Evolutionary conservation across 495 filamentous ascomycete species (phyloP), one percentile per base, ranked within the genome.

Genomic region (Penicillium silybi): DNA sequence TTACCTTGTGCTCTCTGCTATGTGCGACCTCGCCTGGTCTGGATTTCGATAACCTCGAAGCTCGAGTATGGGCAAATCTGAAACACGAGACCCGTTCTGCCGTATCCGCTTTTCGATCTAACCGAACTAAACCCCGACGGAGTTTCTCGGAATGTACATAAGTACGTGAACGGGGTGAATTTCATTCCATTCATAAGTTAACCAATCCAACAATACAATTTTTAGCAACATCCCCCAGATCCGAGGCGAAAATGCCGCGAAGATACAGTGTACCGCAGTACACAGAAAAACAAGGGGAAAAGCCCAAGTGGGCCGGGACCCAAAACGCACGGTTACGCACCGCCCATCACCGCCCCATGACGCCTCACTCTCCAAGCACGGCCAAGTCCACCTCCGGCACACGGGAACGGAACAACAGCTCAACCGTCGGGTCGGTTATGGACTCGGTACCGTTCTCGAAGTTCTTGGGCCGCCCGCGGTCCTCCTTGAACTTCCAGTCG

Each of bases 401-500:
- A 8, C 66, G 44, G 6, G 60, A 59, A 39, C 61, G 58, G 45
- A 66, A 66, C 40, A 71, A 41, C 41, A 73, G 23, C 50, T 63
- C 58, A n/a, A 70, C 53, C 2, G 46, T 62, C 29, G 58, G 66
- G 42, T 70, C 56, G 27, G 64, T 54, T 17, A 68, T 56, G 13
- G 44, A 54, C 27, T 73, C 68, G 4, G 48, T 54, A 11, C 65
- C 67, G 49, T 49, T 41, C 41, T 66, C 57, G 22, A 67, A 55
- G 32, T 59, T 63, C 39, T 52, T 45, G 7, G 68, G 68, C 15
- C 66, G 57, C 6, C 42, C 57, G 0, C 22, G 22, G 1, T 42
- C 42, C 22, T 68, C 54, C 32, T 54, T 59, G n/a, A 75, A 62
- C 50, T 72, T 68, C 54, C 80, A 71, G 20, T 87, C 83, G 46